Evolutionary conservation across 345 rosid genomes (phyloP).

Genomic region (Aurinia saxatilis): DNA sequence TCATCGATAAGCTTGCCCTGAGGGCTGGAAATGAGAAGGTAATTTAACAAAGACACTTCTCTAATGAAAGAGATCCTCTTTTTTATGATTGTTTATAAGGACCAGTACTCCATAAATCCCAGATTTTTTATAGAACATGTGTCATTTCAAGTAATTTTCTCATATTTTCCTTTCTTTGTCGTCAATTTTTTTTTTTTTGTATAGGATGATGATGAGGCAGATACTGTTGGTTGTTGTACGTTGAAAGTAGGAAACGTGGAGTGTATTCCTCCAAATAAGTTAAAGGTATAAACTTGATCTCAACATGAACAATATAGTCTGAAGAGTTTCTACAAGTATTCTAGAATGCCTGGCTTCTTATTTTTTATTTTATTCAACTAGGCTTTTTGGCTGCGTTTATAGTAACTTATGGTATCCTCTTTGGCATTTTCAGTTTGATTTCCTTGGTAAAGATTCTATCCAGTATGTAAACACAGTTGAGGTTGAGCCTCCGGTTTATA

Average conservation of each 20-base stretch:
- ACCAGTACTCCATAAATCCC: background rate
- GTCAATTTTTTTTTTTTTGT: background rate
- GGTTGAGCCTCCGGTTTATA: constrained; percentile 85
- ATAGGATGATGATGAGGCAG: constrained; percentile 99
- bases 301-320: background rate
- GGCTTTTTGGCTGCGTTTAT: background rate
- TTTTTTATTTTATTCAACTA: constrained; percentile 8
- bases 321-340: background rate
- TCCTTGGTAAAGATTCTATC: constrained; percentile 99
- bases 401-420: constrained; percentile 14
- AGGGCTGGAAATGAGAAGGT: constrained; percentile 99
- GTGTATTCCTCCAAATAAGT: constrained; percentile 69
- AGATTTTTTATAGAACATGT: background rate
- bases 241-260: constrained; percentile 93
- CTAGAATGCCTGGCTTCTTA: background rate
- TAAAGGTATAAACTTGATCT: constrained; percentile 55
- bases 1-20: constrained; percentile 93
- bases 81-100: background rate
- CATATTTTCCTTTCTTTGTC: constrained; percentile 10
- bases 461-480: constrained; percentile 92
- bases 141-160: background rate
- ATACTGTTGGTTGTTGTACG: constrained; percentile 99
- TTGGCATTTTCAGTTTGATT: constrained; percentile 67
- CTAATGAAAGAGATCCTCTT: background rate
- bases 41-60: constrained; percentile 13